Evolutionary conservation across 2,329 filamentous ascomycete species (phyloP), one percentile per base, ranked within the genome.

Genomic region (Verticillium isaacii): DNA sequence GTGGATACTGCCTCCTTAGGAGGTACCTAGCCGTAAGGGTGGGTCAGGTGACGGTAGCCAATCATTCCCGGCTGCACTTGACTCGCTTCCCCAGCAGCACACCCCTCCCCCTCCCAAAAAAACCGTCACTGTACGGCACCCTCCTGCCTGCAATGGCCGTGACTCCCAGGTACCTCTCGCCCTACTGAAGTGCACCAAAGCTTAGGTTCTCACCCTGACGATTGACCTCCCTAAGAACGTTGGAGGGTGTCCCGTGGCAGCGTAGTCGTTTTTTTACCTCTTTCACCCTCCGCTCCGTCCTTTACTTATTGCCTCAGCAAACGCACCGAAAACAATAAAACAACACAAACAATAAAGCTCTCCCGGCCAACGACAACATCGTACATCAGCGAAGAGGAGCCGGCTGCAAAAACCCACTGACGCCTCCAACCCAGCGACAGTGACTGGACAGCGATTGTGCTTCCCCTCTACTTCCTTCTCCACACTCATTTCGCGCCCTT

Each of bases 401-500:
- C 45, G 19, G 19, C 45, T 12, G 45, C 19, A 50, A 50, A 23
- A 50, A 25, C 45, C 45, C 45, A 50, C 45, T 9, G 23, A 50
- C n/a, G 6, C 19, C n/a, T 50, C 45, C 45, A 50, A 12, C 45
- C 45, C 19, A 23, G 45, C 45, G 45, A 50, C 45, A 50, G 45
- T 25, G 45, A 50, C 45, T 50, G 45, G 45, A 50, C 45, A 50
- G 45, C 6, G 9, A n/a, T 17, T 50, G 45, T 37, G n/a, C 55
- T 56, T 56, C 55, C n/a, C 34, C 55, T 32, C 25, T 32, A 17
- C 34, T 37, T 32, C 55, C 55, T 56, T 56, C 55, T 56, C 55
- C 55, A 56, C 55, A 56, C 34, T 56, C 55, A 56, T 50, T 50
- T 50, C 45, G 45, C 45, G 19, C 45, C 45, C 61, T 59, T 63